A percentile compares a stretch with the other conserved stretches of the same genome.
Evolutionary conservation across 805 yeast species (phyloP).

Genomic region (Candida khao-thaluensis): DNA sequence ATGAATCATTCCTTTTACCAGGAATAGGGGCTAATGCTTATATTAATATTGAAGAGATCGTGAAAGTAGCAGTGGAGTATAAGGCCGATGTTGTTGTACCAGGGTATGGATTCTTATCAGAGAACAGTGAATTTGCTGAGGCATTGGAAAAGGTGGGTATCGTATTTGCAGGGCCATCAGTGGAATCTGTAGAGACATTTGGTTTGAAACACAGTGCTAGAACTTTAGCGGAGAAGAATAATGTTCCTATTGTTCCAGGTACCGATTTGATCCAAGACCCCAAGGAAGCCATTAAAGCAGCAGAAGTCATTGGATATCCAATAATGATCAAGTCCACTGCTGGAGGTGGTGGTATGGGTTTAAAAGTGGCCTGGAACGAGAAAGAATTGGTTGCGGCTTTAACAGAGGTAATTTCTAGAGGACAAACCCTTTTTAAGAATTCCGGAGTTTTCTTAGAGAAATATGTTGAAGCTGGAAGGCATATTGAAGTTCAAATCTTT

Average conservation of each 20-base stretch:
- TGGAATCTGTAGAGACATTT: slow-evolving; percentile 82
- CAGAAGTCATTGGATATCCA: slow-evolving; percentile 75
- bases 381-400: slow-evolving; percentile 79
- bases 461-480: slow-evolving; percentile 92
- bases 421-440: slow-evolving; percentile 88
- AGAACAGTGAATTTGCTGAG: slow-evolving; percentile 93
- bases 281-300: slow-evolving; percentile 71
- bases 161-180: slow-evolving; percentile 94
- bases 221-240: slow-evolving; percentile 82
- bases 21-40: slow-evolving; percentile 92
- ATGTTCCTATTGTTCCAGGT: slow-evolving; percentile 95
- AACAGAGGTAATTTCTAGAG: slow-evolving; percentile 89
- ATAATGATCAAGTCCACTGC: slow-evolving; percentile 97
- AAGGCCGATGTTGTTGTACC: slow-evolving; percentile 93
- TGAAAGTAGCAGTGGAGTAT: slow-evolving; percentile 76
- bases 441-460: slow-evolving; percentile 95
- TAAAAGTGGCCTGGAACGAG: slow-evolving; percentile 84
- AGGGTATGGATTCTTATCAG: slow-evolving; percentile 95
- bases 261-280: slow-evolving; percentile 74
- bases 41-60: slow-evolving; percentile 77
- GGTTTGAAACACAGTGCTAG: slow-evolving; percentile 97
- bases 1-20: slow-evolving; percentile 70
- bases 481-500: slow-evolving; percentile 93
- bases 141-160: slow-evolving; percentile 77
- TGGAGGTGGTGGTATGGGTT: slow-evolving; percentile 99